Conservation (phyloP, 2,329 filamentous ascomycete species). For the Aaosphaeria arxii region DNA sequence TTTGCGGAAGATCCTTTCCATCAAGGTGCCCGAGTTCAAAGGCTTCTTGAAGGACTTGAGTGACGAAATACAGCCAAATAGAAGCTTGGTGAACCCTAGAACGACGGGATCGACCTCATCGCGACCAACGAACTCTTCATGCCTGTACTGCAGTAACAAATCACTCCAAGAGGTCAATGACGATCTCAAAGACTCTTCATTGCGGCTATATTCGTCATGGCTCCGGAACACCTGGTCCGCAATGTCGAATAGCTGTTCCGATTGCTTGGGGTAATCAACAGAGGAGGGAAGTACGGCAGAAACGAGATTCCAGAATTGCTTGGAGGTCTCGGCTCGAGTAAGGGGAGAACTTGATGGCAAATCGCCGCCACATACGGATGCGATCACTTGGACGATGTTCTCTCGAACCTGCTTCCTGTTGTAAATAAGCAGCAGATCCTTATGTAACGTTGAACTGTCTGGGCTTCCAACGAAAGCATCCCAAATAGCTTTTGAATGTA, state of each 20-base stretch:
- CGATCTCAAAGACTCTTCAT: conserved; percentile 26
- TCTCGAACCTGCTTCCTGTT: conserved; percentile 20
- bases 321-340: conserved; percentile 24
- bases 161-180: conserved; percentile 30
- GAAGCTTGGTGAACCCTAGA: conserved; percentile 39
- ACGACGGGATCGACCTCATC: conserved; percentile 35
- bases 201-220: conserved; percentile 30
- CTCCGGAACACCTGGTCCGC: conserved; percentile 34
- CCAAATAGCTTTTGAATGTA: conserved; percentile 34
- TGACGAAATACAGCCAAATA: conserved; percentile 37
- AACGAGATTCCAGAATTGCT: conserved; percentile 33
- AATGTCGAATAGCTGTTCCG: conserved; percentile 33
- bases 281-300: conserved; percentile 26
- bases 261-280: conserved; percentile 18
- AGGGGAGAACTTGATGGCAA: conserved; percentile 32
- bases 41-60: conserved; percentile 40
- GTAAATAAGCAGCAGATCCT: conserved; percentile 27
- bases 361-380: conserved; percentile 32
- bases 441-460: conserved; percentile 24
- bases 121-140: conserved; percentile 33
- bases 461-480: conserved; percentile 24
- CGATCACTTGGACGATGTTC: conserved; percentile 24
- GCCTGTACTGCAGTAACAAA: conserved; percentile 30
- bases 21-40: conserved; percentile 25
- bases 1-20: conserved; percentile 31